Percentiles rank a stretch among this genome's conserved stretches.
Conservation (phyloP, 306 rosid genomes). For the Pyrus betulifolia region DNA sequence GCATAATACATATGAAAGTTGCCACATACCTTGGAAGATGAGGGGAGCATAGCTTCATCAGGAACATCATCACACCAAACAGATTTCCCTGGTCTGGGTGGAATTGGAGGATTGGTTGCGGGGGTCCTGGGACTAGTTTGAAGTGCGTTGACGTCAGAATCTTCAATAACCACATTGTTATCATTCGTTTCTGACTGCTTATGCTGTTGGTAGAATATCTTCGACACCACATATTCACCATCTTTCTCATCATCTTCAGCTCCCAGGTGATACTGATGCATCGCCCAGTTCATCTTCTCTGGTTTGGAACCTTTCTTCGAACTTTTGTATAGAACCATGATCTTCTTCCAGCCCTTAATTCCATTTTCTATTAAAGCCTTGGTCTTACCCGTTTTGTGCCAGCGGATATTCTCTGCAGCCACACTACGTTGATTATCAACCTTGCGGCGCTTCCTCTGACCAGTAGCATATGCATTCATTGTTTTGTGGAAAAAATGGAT, state of each 20-base stretch:
- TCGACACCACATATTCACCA: slow-evolving; percentile 76
- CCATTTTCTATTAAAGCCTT: slow-evolving; percentile 33
- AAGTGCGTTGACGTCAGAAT: slow-evolving; percentile 20
- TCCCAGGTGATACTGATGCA: slow-evolving; percentile 96
- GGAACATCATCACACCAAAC: slow-evolving; percentile 20
- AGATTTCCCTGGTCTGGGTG: slow-evolving; percentile 47
- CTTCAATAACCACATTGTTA: slow-evolving; percentile 33
- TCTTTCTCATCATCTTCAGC: slow-evolving; percentile 64
- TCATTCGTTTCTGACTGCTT: slow-evolving; percentile 45
- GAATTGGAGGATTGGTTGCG: slow-evolving; percentile 50
- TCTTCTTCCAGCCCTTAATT: slow-evolving; percentile 72
- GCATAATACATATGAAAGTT: slow-evolving; percentile 4
- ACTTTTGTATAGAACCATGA: slow-evolving; percentile 67
- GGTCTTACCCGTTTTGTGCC: slow-evolving; percentile 61
- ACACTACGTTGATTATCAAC: slow-evolving; percentile 25
- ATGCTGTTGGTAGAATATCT: slow-evolving; percentile 49
- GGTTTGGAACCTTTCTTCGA: slow-evolving; percentile 56
- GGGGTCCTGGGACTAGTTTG: slow-evolving; percentile 74
- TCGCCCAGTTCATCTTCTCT: slow-evolving; percentile 63
- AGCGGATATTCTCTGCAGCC: slow-evolving; percentile 35
- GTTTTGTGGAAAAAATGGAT: slow-evolving; percentile 70
- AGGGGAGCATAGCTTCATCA: slow-evolving; percentile 21
- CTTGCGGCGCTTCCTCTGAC: slow-evolving; percentile 65
- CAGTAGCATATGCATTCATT: slow-evolving; percentile 65
- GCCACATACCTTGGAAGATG: slow-evolving; percentile 39